phyloP scores from a whole-genome alignment of 129 eudicot species.

The carrot (Daucus carota) region DNA sequence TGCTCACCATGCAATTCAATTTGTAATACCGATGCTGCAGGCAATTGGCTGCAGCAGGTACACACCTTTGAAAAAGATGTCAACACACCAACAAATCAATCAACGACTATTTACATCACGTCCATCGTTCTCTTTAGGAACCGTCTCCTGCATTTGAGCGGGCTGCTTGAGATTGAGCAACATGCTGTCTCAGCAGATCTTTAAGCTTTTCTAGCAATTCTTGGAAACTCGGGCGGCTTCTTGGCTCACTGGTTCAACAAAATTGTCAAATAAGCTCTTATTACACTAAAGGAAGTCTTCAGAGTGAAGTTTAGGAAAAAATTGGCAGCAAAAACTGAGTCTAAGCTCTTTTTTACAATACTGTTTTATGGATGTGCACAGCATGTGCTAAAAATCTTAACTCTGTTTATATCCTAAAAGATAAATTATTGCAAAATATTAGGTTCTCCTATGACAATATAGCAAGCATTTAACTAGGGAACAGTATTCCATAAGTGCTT shows the following conservation, averaged over 20 bases:
- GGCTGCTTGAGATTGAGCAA: constrained; percentile 54
- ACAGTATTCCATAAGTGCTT: neutral
- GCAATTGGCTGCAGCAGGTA: constrained; percentile 4
- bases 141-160: constrained; percentile 46
- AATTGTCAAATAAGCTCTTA: neutral
- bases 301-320: neutral
- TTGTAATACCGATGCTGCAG: neutral
- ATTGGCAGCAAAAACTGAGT: neutral
- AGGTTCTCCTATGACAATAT: neutral
- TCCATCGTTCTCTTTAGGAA: constrained; percentile 30
- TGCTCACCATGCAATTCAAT: neutral
- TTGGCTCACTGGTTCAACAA: constrained; percentile 55
- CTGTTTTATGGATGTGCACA: neutral
- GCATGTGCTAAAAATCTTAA: neutral
- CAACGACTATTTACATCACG: neutral
- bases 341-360: neutral
- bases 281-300: neutral
- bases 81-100: neutral
- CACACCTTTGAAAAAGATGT: neutral
- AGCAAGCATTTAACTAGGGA: neutral
- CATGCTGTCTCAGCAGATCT: constrained; percentile 53
- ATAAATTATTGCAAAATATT: neutral
- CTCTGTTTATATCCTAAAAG: neutral
- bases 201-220: constrained; percentile 78
- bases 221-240: constrained; percentile 75